Evolutionary conservation across 352 stramenopile species (phyloP), one percentile per base, ranked within the genome.

Genomic region (Pythium pyrilobum): DNA sequence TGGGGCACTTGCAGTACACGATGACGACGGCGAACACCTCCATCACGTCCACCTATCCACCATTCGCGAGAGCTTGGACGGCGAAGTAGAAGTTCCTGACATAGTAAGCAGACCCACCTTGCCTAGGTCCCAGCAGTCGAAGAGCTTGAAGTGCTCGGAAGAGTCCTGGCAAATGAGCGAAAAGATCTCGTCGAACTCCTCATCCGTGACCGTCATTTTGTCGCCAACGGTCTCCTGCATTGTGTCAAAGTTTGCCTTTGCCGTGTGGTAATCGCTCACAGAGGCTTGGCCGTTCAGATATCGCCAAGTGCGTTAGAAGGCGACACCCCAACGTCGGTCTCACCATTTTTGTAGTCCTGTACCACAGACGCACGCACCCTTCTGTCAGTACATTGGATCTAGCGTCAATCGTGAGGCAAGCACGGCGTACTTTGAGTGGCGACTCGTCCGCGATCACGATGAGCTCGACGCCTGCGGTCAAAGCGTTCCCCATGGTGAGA

Each of bases 181-280:
- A 45, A 91, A 91, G 38, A 91, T 77, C 31, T 91, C 74, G 51
- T 87, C 77, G 43, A 91, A 91, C 43, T 91, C 75, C 5, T 85
- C 75, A 8, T 67, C 59, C 6, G 67, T 87, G 62, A 91, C 56
- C 0, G 77, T 81, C 80, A 87, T 91, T 54, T 87, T 85, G 69
- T 91, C 80, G 3, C 77, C 80, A 15, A 87, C 58, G 1, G 74
- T 76, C 9, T 64, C 69, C 50, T 89, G 77, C 3, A 91, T 67
- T 28, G 60, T 55, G 38, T 86, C 66, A 32, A 86, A 91, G 42
- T 84, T 85, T 15, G 77, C 67, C 31, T 85, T 83, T 4, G 77
- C 72, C 8, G 62, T 54, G 20, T 57, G 18, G 43, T 81, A 87
- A 34, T 86, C 74, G 1, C 66, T 57, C 13, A 74, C 57, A 1